Base-by-base conservation (phyloP, 2,329 filamentous ascomycete species). In the Botrytis hyacinthi region DNA sequence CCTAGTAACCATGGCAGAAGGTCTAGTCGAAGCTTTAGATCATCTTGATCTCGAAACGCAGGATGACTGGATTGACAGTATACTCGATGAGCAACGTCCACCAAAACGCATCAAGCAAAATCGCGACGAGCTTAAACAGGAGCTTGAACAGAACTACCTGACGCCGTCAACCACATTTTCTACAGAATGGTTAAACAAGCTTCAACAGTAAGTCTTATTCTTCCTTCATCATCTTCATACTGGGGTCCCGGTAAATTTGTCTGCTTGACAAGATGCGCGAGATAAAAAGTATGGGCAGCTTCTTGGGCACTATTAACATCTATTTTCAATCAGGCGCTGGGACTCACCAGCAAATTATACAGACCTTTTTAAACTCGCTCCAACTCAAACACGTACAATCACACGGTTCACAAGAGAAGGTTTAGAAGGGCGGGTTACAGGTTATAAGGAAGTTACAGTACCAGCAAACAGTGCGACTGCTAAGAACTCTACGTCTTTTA, bases 391-490 rank as follows among this genome's bases (percentile, higher is more conserved):
- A 26, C 90, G 96, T 73, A 98, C 95, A n/a, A 91, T 98, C 77
- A 97, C 94, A 42, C 91, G 96, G 44, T 99, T 99, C 82, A 92
- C 91, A 62, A 89, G 96, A 72, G 94, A 97, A 83, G 96, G 96
- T 9, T 87, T 98, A 22, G 94, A 98, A 83, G 96, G 96, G 35
- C 89, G 92, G 70, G 95, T 99, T 37, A 97, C 93, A 14, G 95
- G 95, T 69, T 98, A 99, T 83, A 92, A 91, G 80, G 96, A 98
- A 81, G 93, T 98, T 69, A 98, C 96, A 1, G 90, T 98, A 14
- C 94, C 95, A 8, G 93, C 93, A 48, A 93, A 91, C 79, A 97
- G 92, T 79, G 93, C 93, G 26, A 98, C 93, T 26, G 95, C 94
- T 66, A 99, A 98, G 84, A 97, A 97, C 80, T 98, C 94, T 4